Conservation (phyloP, 257 asterid species). For the Mentha longifolia region DNA sequence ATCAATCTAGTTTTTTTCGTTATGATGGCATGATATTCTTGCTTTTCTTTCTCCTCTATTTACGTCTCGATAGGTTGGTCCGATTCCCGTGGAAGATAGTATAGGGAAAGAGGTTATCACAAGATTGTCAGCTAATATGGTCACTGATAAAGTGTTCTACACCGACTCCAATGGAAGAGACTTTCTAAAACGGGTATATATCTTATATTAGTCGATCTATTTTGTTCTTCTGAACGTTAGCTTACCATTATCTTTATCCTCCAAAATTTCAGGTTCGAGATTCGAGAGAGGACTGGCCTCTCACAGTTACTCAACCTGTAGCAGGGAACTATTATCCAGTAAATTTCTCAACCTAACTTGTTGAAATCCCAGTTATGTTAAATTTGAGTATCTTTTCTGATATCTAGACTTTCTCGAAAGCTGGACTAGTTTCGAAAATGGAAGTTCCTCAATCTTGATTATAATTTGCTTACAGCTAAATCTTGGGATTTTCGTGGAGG, state of each 20-base stretch:
- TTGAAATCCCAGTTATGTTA: slow-evolving; percentile 8
- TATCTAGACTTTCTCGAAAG: background rate
- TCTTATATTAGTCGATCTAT: slow-evolving; percentile 19
- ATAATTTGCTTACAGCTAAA: slow-evolving; percentile 54
- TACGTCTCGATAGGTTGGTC: slow-evolving; percentile 65
- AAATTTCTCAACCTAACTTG: slow-evolving; percentile 35
- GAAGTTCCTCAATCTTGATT: slow-evolving; percentile 3
- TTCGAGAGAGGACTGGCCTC: slow-evolving; percentile 80
- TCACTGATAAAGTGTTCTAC: slow-evolving; percentile 63
- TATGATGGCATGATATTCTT: background rate
- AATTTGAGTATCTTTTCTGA: background rate
- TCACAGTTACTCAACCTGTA: slow-evolving; percentile 81
- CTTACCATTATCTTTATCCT: slow-evolving; percentile 26
- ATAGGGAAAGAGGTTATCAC: slow-evolving; percentile 88
- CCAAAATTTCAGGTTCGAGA: slow-evolving; percentile 68
- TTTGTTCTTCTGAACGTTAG: background rate
- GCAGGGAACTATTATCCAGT: slow-evolving; percentile 97
- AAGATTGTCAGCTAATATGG: slow-evolving; percentile 73
- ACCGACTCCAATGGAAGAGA: slow-evolving; percentile 95
- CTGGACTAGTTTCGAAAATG: background rate
- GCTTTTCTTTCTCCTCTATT: slow-evolving; percentile 3
- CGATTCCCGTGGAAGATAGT: slow-evolving; percentile 68
- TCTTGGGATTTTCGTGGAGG: slow-evolving; percentile 71
- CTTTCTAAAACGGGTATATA: slow-evolving; percentile 82
- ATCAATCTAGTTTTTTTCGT: slow-evolving; percentile 10